Evolutionary conservation across 805 yeast genomes (phyloP), one percentile per base, ranked within the genome.

Genomic region (Saturnispora ahearnii): DNA sequence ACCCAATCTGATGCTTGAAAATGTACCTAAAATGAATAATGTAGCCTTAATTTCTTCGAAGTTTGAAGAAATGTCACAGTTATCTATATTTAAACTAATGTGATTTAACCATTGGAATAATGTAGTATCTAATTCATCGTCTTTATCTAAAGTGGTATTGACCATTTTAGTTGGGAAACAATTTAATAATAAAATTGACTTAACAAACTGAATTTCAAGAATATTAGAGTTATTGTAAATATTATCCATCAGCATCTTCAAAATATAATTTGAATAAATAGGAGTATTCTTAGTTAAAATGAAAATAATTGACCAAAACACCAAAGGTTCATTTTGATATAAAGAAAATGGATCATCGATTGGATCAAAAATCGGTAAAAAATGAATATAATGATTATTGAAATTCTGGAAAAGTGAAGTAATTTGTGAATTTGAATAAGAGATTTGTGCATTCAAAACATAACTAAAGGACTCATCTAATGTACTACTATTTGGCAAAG

Each of bases 251-350:
- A 62, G 48, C 41, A 57, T 55, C 31, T 46, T 38, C 9, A 58
- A 46, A 7, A 62, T 38, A 42, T 53, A 55, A 5, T 54, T 45
- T 1, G 49, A 18, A 42, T 49, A 57, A 18, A 63, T 56, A 2
- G 44, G 32, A 1, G 49, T 40, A 29, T 62, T 56, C 26, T 43
- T 36, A 11, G 59, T 44, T 5, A 59, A 52, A 3, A 61, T 49
- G 41, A 51, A 62, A 12, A 62, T 55, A 12, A 63, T 57, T 32
- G 68, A 53, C 69, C 69, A 65, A 53, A 64, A 65, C n/a, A 64
- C 53, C 7, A 63, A 46, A n/a, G 55, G 53, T 10, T 62, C 59
- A 22, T 53, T 46, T 24, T 38, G 28, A 44, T 51, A 59, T 24
- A 64, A 42, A 2, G 24, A 2, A 1, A 59, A 54, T 4, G 65